These are phyloP conservation scores for Metarhizium humberi DNA, from an alignment of 2,329 filamentous ascomycete species.

Conservation along the genomic window DNA sequence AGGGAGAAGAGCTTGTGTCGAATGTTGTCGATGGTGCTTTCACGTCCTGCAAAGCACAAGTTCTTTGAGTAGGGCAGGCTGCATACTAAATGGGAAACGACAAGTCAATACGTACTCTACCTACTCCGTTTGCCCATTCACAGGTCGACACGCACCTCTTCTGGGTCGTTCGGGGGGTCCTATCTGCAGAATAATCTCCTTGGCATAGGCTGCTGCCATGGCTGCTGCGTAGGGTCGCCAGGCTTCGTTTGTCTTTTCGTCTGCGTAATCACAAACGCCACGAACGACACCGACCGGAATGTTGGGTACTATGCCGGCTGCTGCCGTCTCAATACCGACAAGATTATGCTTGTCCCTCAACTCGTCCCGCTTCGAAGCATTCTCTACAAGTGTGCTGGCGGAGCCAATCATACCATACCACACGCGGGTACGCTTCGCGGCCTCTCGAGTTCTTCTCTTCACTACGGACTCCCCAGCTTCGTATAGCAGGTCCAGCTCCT, in stretches of 20 bases:
- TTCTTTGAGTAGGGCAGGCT: neutral
- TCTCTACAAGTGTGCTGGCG: slow-evolving; percentile 14
- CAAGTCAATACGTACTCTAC: neutral
- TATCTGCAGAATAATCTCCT: slow-evolving; percentile 5
- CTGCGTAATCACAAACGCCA: slow-evolving; percentile 22
- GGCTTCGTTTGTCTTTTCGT: slow-evolving; percentile 19
- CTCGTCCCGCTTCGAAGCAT: slow-evolving; percentile 13
- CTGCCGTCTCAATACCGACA: slow-evolving; percentile 24
- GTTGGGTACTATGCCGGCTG: slow-evolving; percentile 18
- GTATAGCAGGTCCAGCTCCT: neutral
- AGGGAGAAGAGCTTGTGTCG: neutral
- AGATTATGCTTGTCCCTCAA: slow-evolving; percentile 16
- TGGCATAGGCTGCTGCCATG: slow-evolving; percentile 20
- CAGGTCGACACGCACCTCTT: neutral
- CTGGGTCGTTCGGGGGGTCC: neutral
- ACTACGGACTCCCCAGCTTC: neutral
- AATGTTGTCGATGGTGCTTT: neutral
- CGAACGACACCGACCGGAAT: slow-evolving; percentile 20
- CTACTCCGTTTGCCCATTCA: neutral
- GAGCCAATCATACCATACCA: slow-evolving; percentile 1
- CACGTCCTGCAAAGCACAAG: neutral
- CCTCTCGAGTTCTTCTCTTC: neutral
- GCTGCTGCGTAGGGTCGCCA: slow-evolving; percentile 25
- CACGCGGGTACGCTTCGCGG: neutral
- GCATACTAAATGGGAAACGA: neutral